Evolutionary conservation across 2,329 filamentous ascomycete species (phyloP).

Genomic region (Fusarium stilboides): DNA sequence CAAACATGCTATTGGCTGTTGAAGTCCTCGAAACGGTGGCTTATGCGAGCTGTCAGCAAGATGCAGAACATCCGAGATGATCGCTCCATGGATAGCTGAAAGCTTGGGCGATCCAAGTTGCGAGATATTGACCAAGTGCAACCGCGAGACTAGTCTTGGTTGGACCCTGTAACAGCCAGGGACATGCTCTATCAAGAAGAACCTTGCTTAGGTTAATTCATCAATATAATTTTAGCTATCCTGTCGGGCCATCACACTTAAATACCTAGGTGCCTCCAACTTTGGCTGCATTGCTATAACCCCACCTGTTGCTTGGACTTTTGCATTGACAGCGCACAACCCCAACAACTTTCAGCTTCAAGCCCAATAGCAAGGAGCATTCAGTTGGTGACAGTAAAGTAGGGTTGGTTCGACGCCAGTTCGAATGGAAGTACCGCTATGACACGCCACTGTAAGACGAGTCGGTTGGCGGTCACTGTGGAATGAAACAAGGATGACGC

Average conservation of each 20-base stretch:
- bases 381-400: background rate
- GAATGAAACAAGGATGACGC: slow-evolving; percentile 45
- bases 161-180: background rate
- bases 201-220: background rate
- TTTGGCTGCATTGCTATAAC: background rate
- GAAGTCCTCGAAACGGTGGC: slow-evolving; percentile 3
- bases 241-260: no score
- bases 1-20: slow-evolving; percentile 8
- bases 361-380: background rate
- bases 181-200: background rate
- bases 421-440: slow-evolving; percentile 24
- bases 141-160: background rate
- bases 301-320: slow-evolving; percentile 10
- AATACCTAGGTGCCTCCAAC: no score
- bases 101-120: background rate
- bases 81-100: slow-evolving; percentile 5
- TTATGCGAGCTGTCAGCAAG: slow-evolving; percentile 16
- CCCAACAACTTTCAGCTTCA: background rate
- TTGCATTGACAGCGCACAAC: slow-evolving; percentile 14
- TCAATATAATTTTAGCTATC: no score
- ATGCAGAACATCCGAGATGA: slow-evolving; percentile 16
- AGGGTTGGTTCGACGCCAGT: slow-evolving; percentile 6
- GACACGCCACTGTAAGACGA: slow-evolving; percentile 37
- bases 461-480: slow-evolving; percentile 7
- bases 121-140: slow-evolving; percentile 1